Base-by-base conservation (phyloP, 495 filamentous ascomycete species). In the Echria macrotheca region DNA sequence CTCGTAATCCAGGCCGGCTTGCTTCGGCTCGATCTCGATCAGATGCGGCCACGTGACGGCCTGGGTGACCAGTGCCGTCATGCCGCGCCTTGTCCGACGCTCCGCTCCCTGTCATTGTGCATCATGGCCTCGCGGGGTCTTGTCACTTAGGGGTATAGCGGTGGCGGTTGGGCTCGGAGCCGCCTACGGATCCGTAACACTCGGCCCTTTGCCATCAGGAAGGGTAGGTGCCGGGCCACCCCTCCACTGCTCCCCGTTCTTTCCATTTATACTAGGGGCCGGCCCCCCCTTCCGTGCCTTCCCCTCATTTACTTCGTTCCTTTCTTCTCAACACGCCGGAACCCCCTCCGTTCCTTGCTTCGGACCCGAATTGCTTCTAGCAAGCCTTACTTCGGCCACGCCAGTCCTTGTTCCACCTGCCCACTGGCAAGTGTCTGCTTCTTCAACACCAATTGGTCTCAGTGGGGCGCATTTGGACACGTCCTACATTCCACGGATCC, bases 131-230 rank as follows among this genome's bases (percentile, higher is more conserved):
- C 42, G 25, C 42, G 38, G 47, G 19, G 14, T 7, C 36, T 49
- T 49, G 31, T 55, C 52, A 50, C 47, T 55, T 55, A 46, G 52
- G 40, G 52, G 52, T 49, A 44, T 55, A 55, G 52, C 33, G 52
- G 38, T 19, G 22, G 32, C 46, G 47, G 47, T 12, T 43, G 29
- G 24, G 14, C 2, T 29, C 42, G 25, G 26, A 44, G 38, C 8
- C 21, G 21, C 6, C 6, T 12, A 31, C 28, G 28, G 28, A 31
- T 31, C 28, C 28, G 28, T 31, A n/a, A n/a, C n/a, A n/a, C n/a
- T n/a, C n/a, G n/a, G n/a, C n/a, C n/a, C n/a, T n/a, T n/a, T n/a
- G n/a, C n/a, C n/a, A n/a, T n/a, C n/a, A n/a, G n/a, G n/a, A n/a
- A n/a, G n/a, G n/a, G n/a, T n/a, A n/a, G n/a, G n/a, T n/a, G n/a